phyloP scores from a whole-genome alignment of 164 flowering plant species.

The Houttuynia cordata region DNA sequence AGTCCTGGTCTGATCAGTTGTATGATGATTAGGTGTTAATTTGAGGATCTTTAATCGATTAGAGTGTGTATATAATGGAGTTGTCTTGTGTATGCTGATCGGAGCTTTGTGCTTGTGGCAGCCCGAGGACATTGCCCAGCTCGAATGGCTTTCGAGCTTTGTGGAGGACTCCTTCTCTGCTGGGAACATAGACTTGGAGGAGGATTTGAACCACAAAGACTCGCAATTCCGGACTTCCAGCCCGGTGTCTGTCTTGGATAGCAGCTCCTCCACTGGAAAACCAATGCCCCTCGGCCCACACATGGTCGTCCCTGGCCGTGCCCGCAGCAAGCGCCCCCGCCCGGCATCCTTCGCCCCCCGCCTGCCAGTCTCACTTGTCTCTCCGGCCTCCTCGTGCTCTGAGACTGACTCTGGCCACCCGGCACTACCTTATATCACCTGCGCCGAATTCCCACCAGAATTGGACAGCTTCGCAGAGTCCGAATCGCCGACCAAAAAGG shows the following conservation, averaged over 20 bases:
- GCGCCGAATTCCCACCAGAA: conserved; percentile 21
- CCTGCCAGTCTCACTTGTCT: conserved; percentile 32
- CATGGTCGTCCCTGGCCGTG: conserved; percentile 33
- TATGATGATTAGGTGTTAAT: no score
- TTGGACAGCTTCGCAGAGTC: conserved; percentile 50
- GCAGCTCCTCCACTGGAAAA: conserved; percentile 57
- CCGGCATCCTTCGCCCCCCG: conserved; percentile 61
- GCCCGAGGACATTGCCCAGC: conserved; percentile 80
- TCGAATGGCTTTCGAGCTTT: conserved; percentile 87
- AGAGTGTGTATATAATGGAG: no score
- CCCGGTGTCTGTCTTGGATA: conserved; percentile 79
- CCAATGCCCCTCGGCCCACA: conserved; percentile 27
- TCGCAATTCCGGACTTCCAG: conserved; percentile 48
- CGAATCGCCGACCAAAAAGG: conserved; percentile 28
- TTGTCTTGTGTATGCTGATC: neutral
- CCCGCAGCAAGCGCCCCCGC: conserved; percentile 88
- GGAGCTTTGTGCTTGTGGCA: conserved; percentile 15
- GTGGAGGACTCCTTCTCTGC: conserved; percentile 84
- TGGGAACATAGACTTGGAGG: conserved; percentile 32
- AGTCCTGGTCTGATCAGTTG: no score
- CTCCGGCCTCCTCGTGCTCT: conserved; percentile 35
- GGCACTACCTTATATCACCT: conserved; percentile 2
- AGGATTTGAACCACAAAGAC: conserved; percentile 16
- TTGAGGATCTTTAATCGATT: no score
- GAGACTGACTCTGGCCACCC: conserved; percentile 1